A percentile compares a stretch with the other conserved stretches of the same genome.
Conservation (phyloP, 2,329 filamentous ascomycete genomes). For the Fusarium sp. region DNA sequence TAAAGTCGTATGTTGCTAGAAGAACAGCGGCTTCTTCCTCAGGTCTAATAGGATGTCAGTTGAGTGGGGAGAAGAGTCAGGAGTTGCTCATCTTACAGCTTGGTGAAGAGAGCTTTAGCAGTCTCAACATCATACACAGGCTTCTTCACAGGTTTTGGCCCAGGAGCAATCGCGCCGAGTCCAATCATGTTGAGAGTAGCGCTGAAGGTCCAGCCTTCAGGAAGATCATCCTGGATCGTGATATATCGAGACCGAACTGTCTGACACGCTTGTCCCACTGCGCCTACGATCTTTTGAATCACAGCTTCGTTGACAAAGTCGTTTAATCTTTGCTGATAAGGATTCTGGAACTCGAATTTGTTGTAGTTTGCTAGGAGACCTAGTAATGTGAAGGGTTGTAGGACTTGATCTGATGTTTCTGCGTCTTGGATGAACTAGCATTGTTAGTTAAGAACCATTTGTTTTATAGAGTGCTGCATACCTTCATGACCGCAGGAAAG, state of each 20-base stretch:
- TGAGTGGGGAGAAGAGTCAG: neutral
- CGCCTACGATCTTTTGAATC: conserved; percentile 83
- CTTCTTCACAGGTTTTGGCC: conserved; percentile 70
- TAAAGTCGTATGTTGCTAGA: conserved; percentile 91
- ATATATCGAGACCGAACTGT: conserved; percentile 80
- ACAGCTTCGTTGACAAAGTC: conserved; percentile 94
- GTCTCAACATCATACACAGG: conserved; percentile 78
- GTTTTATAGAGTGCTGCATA: conserved; percentile 52
- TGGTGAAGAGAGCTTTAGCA: conserved; percentile 82
- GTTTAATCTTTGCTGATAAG: conserved; percentile 89
- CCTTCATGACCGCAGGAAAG: conserved; percentile 95
- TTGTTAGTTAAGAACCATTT: neutral
- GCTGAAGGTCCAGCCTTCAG: conserved; percentile 87
- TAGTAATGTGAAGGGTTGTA: conserved; percentile 83
- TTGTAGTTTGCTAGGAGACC: conserved; percentile 97
- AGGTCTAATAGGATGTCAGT: conserved; percentile 66
- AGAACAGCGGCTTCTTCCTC: conserved; percentile 82
- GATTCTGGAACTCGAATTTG: conserved; percentile 98
- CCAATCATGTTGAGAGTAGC: conserved; percentile 87
- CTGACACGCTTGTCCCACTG: conserved; percentile 79
- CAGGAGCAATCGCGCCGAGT: conserved; percentile 78
- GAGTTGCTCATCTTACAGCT: conserved; percentile 70
- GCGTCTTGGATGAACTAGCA: conserved; percentile 82
- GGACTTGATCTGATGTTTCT: conserved; percentile 70
- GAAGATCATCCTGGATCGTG: conserved; percentile 87